A percentile compares a stretch with the other conserved stretches of the same genome.
These are phyloP conservation scores for Dacryopinax spathularia DNA, from an alignment of 768 basidiomycete species.

Conservation along the genomic window DNA sequence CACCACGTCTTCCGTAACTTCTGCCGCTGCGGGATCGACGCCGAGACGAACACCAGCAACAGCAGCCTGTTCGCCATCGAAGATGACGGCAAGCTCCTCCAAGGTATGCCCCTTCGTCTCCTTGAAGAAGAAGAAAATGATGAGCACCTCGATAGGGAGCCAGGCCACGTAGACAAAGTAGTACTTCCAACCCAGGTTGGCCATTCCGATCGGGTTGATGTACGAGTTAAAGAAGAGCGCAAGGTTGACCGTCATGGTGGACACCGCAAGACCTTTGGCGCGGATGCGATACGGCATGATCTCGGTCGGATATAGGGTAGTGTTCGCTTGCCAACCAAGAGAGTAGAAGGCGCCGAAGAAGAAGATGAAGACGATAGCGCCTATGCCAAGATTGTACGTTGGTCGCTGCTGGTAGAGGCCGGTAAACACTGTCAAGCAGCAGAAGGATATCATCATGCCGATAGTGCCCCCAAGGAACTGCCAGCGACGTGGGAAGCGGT, in stretches of 20 bases:
- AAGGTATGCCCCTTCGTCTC: slow-evolving; percentile 12
- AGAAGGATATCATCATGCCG: not conserved
- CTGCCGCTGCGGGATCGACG: not conserved
- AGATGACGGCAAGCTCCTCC: not conserved
- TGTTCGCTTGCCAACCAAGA: not conserved
- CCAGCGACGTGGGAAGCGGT: not conserved
- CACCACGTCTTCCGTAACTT: too few relatives aligned
- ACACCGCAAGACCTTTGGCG: not conserved
- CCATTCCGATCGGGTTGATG: slow-evolving; percentile 16
- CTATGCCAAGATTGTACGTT: not conserved
- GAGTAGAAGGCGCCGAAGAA: slow-evolving; percentile 8
- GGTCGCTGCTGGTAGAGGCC: not conserved
- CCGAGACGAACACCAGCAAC: not conserved
- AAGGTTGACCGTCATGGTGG: not conserved
- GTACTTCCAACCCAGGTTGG: slow-evolving; percentile 14
- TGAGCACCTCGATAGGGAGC: not conserved
- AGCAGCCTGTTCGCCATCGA: not conserved
- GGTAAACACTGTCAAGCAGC: not conserved
- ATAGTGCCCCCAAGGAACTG: not conserved
- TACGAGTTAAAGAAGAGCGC: slow-evolving; percentile 16
- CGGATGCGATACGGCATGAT: not conserved
- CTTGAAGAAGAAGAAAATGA: not conserved
- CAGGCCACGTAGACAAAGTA: slow-evolving; percentile 32
- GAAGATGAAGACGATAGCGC: slow-evolving; percentile 13
- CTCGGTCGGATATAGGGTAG: not conserved